These are phyloP conservation scores for Penicillium robsamsonii DNA, from an alignment of 495 filamentous ascomycete species.

Conservation along the genomic window DNA sequence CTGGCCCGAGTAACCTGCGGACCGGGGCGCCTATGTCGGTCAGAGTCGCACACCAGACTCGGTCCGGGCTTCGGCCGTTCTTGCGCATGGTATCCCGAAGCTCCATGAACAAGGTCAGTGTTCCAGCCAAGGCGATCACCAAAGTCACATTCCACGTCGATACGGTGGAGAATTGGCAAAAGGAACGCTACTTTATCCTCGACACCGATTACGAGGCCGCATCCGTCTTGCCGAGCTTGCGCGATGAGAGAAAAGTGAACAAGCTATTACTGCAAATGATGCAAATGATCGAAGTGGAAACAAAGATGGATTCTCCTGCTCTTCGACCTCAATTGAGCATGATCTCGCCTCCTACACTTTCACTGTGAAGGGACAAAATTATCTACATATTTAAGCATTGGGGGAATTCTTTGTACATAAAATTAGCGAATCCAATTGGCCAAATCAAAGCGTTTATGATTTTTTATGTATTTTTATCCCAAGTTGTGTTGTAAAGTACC, in stretches of 20 bases:
- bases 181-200: constrained; percentile 43
- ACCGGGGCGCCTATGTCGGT: constrained; percentile 34
- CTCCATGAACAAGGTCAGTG: constrained; percentile 40
- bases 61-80: constrained; percentile 37
- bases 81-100: constrained; percentile 41
- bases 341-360: constrained; percentile 4
- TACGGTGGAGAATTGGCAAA: constrained; percentile 33
- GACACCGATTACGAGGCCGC: constrained; percentile 41
- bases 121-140: constrained; percentile 42
- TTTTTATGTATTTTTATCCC: background rate
- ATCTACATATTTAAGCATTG: constrained; percentile 2
- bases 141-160: constrained; percentile 42
- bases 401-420: constrained; percentile 5
- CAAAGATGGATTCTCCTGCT: constrained; percentile 32
- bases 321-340: constrained; percentile 13
- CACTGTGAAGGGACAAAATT: constrained; percentile 1
- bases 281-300: constrained; percentile 32
- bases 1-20: constrained; percentile 29
- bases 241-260: constrained; percentile 31
- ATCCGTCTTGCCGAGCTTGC: constrained; percentile 39
- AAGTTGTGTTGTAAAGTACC: background rate
- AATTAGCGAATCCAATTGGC: constrained; percentile 2
- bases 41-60: constrained; percentile 36
- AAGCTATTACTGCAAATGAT: constrained; percentile 35
- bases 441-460: background rate